These are phyloP conservation scores for Halenospora varia DNA, from an alignment of 495 filamentous ascomycete species.

Conservation along the genomic window DNA sequence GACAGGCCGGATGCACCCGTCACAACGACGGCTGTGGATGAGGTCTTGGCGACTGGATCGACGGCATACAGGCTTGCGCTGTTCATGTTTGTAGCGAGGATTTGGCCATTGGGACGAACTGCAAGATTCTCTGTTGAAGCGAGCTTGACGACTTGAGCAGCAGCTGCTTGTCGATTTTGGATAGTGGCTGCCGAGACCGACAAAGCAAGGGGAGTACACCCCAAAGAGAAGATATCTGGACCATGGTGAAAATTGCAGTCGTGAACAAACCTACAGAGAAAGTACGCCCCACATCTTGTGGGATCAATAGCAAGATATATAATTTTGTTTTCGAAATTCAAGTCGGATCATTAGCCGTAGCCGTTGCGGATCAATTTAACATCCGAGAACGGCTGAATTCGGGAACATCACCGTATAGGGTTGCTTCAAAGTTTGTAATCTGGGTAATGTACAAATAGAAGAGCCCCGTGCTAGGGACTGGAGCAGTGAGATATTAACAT, in stretches of 20 bases:
- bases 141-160: conserved; percentile 26
- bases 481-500: no score
- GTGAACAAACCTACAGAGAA: not conserved
- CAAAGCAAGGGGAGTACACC: conserved; percentile 22
- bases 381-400: not conserved
- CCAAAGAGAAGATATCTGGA: conserved; percentile 23
- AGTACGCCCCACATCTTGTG: not conserved
- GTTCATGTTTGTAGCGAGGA: conserved; percentile 41
- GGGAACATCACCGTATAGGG: not conserved
- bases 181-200: conserved; percentile 23
- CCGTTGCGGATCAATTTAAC: not conserved
- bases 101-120: conserved; percentile 38
- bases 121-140: conserved; percentile 44
- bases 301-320: not conserved
- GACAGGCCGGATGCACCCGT: conserved; percentile 31
- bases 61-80: conserved; percentile 30
- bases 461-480: not conserved
- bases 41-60: conserved; percentile 30
- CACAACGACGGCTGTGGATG: conserved; percentile 28
- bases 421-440: not conserved
- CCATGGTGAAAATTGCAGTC: conserved; percentile 15
- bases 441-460: not conserved
- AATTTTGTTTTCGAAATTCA: not conserved
- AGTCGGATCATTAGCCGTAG: not conserved
- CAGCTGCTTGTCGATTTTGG: conserved; percentile 26